Percentiles rank a stretch among this genome's conserved stretches.
These are phyloP conservation scores for Kernera saxatilis DNA, from an alignment of 345 rosid genomes.

Conservation along the genomic window DNA sequence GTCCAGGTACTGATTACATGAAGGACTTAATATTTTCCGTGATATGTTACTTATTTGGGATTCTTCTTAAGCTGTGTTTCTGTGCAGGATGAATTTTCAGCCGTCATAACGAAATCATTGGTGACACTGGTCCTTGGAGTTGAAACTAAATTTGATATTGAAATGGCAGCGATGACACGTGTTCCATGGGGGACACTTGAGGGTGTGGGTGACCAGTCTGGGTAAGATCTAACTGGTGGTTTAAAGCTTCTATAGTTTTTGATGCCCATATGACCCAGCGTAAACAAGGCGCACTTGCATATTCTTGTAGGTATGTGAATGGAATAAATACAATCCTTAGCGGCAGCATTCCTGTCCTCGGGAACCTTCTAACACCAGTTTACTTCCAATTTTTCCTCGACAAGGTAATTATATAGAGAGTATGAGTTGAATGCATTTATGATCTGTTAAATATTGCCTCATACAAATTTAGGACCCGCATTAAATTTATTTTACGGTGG, in stretches of 20 bases:
- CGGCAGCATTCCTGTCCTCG: slow-evolving; percentile 31
- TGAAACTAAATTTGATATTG: slow-evolving; percentile 92
- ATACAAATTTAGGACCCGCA: neutral
- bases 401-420: slow-evolving; percentile 18
- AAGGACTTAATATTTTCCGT: slow-evolving; percentile 4
- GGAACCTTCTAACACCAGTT: slow-evolving; percentile 31
- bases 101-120: slow-evolving; percentile 80
- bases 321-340: slow-evolving; percentile 25
- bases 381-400: slow-evolving; percentile 34
- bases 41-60: slow-evolving; percentile 9
- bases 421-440: neutral
- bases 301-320: slow-evolving; percentile 46
- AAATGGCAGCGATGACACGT: slow-evolving; percentile 96
- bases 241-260: neutral
- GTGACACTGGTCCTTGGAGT: slow-evolving; percentile 88
- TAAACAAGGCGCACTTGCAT: slow-evolving; percentile 22
- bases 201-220: slow-evolving; percentile 98
- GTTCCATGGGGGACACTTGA: slow-evolving; percentile 96
- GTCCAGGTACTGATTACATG: slow-evolving; percentile 58
- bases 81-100: slow-evolving; percentile 94
- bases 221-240: slow-evolving; percentile 39
- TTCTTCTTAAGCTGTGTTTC: slow-evolving; percentile 22
- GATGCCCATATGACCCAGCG: neutral
- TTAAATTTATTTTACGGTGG: neutral
- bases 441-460: slow-evolving; percentile 34